These are phyloP conservation scores for Malus orientalis DNA, from an alignment of 306 rosid genomes.

Conservation along the genomic window DNA sequence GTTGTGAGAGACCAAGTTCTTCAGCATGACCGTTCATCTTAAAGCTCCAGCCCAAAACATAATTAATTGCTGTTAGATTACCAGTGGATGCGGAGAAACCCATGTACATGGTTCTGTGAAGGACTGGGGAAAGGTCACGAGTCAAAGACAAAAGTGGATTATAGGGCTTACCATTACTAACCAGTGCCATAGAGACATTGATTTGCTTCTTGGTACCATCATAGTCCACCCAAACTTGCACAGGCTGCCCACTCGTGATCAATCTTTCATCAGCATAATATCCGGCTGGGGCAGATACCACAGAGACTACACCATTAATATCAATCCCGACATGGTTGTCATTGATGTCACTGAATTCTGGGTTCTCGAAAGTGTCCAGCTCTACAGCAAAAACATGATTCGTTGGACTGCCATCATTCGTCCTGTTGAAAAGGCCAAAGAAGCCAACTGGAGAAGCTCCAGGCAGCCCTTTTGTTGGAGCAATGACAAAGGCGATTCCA, in stretches of 20 bases:
- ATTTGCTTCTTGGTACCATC: conserved; percentile 27
- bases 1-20: conserved; percentile 29
- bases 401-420: neutral
- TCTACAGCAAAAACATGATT: conserved; percentile 19
- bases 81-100: conserved; percentile 77
- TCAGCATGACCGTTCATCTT: conserved; percentile 36
- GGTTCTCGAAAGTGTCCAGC: neutral
- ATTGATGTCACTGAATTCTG: neutral
- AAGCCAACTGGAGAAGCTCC: neutral
- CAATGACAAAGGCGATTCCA: conserved; percentile 11
- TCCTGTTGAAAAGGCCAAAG: neutral
- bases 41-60: conserved; percentile 68
- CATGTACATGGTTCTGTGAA: conserved; percentile 35
- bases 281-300: conserved; percentile 25
- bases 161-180: conserved; percentile 29
- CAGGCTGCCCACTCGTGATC: conserved; percentile 36
- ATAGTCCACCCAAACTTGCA: conserved; percentile 65
- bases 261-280: conserved; percentile 2
- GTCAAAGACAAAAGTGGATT: conserved; percentile 35
- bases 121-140: conserved; percentile 39
- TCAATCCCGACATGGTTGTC: conserved; percentile 20
- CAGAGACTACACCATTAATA: conserved; percentile 14
- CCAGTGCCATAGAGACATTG: conserved; percentile 48
- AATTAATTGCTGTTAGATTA: conserved; percentile 35
- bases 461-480: neutral